Conservation (phyloP, 2,329 filamentous ascomycete species). For the Diplodia scrobiculata region DNA sequence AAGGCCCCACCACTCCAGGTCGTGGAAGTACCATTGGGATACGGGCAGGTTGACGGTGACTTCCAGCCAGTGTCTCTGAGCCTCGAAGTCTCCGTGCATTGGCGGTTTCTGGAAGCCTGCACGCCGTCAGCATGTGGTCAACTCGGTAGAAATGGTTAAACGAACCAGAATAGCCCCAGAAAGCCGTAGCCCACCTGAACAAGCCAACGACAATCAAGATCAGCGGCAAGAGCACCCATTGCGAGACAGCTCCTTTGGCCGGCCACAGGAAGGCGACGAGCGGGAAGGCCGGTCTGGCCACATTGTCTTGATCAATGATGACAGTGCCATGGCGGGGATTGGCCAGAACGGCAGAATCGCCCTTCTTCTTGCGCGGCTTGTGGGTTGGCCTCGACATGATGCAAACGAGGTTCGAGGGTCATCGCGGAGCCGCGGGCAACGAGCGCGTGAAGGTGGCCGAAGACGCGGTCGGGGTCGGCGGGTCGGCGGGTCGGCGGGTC, state of each 20-base stretch:
- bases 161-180: conserved; percentile 92
- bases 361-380: conserved; percentile 50
- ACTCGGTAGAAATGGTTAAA: neutral
- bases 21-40: conserved; percentile 97
- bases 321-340: conserved; percentile 49
- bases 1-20: conserved; percentile 94
- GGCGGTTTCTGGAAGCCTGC: conserved; percentile 77
- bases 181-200: conserved; percentile 86
- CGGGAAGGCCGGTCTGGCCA: conserved; percentile 73
- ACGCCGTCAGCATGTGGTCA: neutral
- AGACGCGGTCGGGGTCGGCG: neutral
- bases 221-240: conserved; percentile 89
- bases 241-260: conserved; percentile 76
- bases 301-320: conserved; percentile 41
- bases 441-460: conserved; percentile 21
- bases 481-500: neutral
- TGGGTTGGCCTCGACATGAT: conserved; percentile 43
- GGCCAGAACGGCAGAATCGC: conserved; percentile 45
- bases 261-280: conserved; percentile 95
- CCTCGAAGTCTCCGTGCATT: conserved; percentile 96
- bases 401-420: conserved; percentile 30
- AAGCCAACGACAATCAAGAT: conserved; percentile 88
- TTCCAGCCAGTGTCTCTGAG: conserved; percentile 99
- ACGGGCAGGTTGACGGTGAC: conserved; percentile 84
- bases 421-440: conserved; percentile 29